These are phyloP conservation scores for Lactifluus hygrophoroides DNA, from an alignment of 768 basidiomycete genomes.

Conservation along the genomic window DNA sequence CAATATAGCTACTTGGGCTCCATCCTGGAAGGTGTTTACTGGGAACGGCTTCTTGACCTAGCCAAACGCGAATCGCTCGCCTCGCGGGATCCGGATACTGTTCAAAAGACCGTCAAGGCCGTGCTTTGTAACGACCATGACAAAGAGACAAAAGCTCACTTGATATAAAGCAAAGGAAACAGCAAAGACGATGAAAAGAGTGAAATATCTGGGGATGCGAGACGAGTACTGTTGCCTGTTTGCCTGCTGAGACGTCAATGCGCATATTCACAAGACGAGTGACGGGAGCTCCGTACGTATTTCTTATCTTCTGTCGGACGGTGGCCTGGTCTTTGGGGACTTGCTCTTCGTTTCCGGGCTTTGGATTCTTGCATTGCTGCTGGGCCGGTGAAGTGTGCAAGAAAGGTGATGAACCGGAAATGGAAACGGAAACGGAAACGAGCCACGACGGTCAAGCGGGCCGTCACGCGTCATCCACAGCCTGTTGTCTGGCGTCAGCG, in stretches of 20 bases:
- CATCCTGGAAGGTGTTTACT: slow-evolving; percentile 19
- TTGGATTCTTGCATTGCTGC: neutral
- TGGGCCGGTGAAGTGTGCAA: neutral
- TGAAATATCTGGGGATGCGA: neutral
- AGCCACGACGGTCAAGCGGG: too few species aligned
- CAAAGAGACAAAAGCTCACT: neutral
- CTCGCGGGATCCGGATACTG: slow-evolving; percentile 5
- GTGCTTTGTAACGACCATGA: neutral
- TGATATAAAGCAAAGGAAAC: slow-evolving; percentile 5
- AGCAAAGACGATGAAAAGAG: neutral
- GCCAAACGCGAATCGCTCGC: slow-evolving; percentile 1
- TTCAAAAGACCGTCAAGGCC: neutral
- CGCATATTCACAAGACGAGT: neutral
- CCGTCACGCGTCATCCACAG: too few species aligned
- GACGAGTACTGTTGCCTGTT: neutral
- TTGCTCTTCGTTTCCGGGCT: slow-evolving; percentile 1
- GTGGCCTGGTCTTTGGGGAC: neutral
- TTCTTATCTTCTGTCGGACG: neutral
- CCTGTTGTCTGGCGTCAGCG: too few species aligned
- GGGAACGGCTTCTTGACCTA: neutral
- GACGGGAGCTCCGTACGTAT: neutral
- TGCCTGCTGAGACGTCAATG: neutral
- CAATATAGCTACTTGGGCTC: slow-evolving; percentile 13
- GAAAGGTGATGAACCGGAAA: neutral
- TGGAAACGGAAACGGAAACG: too few species aligned